These are phyloP conservation scores for Colletotrichum aenigma DNA, from an alignment of 2,329 filamentous ascomycete genomes.

Conservation along the genomic window DNA sequence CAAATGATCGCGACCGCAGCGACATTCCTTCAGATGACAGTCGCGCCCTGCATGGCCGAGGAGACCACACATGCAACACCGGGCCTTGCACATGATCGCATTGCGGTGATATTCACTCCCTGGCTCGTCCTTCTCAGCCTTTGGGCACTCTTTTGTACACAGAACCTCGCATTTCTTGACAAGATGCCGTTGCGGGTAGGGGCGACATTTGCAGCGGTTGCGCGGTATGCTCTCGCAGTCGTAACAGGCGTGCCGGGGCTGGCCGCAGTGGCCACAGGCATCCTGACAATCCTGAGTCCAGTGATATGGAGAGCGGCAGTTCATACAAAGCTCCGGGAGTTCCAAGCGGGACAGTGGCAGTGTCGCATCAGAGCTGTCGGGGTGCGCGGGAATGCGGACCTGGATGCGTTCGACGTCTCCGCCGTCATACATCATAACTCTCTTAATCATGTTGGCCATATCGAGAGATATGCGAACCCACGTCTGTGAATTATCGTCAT, in stretches of 20 bases:
- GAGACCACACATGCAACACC: conserved; percentile 48
- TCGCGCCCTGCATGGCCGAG: conserved; percentile 38
- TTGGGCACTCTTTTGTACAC: conserved; percentile 38
- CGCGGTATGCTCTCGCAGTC: conserved; percentile 32
- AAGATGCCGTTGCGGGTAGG: conserved; percentile 41
- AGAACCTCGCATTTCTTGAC: conserved; percentile 32
- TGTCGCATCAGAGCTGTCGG: background rate
- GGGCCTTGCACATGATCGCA: conserved; percentile 38
- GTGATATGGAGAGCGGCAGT: conserved; percentile 33
- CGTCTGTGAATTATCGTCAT: background rate
- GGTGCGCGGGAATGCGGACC: background rate
- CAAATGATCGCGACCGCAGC: conserved; percentile 39
- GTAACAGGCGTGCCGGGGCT: conserved; percentile 28
- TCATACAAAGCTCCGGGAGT: conserved; percentile 13
- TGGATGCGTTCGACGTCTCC: background rate
- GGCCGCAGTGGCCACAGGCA: conserved; percentile 39
- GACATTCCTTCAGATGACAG: conserved; percentile 36
- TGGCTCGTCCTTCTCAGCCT: conserved; percentile 1
- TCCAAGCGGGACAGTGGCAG: background rate
- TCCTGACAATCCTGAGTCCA: conserved; percentile 25
- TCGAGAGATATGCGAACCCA: background rate
- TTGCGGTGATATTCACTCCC: conserved; percentile 33
- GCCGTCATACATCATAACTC: background rate
- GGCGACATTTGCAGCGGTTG: conserved; percentile 41
- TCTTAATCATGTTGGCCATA: background rate